phyloP scores from a whole-genome alignment of 495 filamentous ascomycete species.

The Aspergillus hancockii region DNA sequence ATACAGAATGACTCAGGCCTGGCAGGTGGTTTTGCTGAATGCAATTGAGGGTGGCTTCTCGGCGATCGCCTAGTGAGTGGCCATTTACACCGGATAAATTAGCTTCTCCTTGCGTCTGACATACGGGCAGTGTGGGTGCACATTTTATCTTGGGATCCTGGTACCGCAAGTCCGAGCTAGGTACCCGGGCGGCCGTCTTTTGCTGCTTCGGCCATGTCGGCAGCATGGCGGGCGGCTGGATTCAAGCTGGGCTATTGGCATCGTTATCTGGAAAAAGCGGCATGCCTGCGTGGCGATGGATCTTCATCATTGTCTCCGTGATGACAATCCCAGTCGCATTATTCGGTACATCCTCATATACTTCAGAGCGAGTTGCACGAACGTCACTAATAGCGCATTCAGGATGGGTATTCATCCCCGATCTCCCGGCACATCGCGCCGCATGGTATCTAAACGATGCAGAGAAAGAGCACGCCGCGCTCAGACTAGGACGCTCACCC shows the following conservation, averaged over 20 bases:
- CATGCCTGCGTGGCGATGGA: constrained; percentile 36
- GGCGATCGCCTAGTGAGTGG: constrained; percentile 35
- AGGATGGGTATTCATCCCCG: constrained; percentile 40
- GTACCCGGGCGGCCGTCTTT: constrained; percentile 31
- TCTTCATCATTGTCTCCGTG: constrained; percentile 34
- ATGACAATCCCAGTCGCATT: constrained; percentile 33
- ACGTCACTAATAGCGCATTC: not conserved
- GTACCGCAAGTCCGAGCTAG: constrained; percentile 33
- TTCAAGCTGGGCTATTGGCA: constrained; percentile 30
- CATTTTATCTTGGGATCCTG: constrained; percentile 34
- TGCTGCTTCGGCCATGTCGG: constrained; percentile 33
- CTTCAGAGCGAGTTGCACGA: not conserved
- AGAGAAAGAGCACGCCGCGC: constrained; percentile 33
- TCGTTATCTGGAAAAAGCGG: constrained; percentile 25
- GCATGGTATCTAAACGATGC: constrained; percentile 37
- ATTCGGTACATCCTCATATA: constrained; percentile 21
- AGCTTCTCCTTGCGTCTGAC: not conserved
- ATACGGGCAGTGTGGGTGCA: constrained; percentile 24
- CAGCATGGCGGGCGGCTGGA: constrained; percentile 34
- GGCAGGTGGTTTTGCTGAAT: constrained; percentile 38
- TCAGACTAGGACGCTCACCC: constrained; percentile 24
- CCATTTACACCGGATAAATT: not conserved
- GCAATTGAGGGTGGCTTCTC: constrained; percentile 39
- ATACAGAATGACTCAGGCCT: constrained; percentile 34
- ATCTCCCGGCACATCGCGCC: constrained; percentile 32